These are phyloP conservation scores for Cercospora citrullina DNA, from an alignment of 2,329 filamentous ascomycete genomes.

Conservation along the genomic window DNA sequence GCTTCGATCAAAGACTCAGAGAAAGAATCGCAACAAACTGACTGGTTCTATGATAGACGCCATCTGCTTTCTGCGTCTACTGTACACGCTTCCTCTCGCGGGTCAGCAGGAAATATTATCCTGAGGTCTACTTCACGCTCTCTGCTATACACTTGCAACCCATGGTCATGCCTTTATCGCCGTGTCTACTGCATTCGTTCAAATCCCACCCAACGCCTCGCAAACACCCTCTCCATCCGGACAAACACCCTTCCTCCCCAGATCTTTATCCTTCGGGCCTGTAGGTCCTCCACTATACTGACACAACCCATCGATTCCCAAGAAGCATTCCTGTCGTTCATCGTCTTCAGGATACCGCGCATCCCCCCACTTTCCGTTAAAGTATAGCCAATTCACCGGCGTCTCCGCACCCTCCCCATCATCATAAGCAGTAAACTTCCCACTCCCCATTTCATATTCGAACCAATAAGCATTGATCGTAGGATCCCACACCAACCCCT, in stretches of 20 bases:
- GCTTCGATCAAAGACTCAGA: not conserved
- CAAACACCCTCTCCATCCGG: constrained; percentile 46
- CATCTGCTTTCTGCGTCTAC: too few relatives aligned
- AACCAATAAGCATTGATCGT: constrained; percentile 57
- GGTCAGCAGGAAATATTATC: too few relatives aligned
- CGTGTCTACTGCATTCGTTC: not conserved
- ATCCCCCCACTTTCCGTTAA: constrained; percentile 63
- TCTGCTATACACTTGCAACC: not conserved
- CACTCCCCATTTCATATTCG: constrained; percentile 47
- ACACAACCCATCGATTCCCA: constrained; percentile 39
- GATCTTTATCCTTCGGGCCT: constrained; percentile 60
- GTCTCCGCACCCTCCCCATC: constrained; percentile 37
- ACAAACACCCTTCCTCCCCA: constrained; percentile 59
- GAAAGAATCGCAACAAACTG: too few relatives aligned
- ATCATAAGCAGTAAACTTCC: constrained; percentile 52
- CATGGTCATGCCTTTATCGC: too few relatives aligned
- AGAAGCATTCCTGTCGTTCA: constrained; percentile 49
- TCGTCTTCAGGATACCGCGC: constrained; percentile 56
- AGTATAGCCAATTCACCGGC: constrained; percentile 59
- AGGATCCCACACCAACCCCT: constrained; percentile 60
- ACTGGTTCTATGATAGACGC: too few relatives aligned
- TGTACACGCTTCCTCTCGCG: too few relatives aligned
- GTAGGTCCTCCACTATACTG: constrained; percentile 61
- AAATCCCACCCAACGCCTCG: not conserved
- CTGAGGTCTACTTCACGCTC: not conserved